Base-by-base conservation (phyloP, 2,329 filamentous ascomycete genomes). In the Bipolaris oryzae region DNA sequence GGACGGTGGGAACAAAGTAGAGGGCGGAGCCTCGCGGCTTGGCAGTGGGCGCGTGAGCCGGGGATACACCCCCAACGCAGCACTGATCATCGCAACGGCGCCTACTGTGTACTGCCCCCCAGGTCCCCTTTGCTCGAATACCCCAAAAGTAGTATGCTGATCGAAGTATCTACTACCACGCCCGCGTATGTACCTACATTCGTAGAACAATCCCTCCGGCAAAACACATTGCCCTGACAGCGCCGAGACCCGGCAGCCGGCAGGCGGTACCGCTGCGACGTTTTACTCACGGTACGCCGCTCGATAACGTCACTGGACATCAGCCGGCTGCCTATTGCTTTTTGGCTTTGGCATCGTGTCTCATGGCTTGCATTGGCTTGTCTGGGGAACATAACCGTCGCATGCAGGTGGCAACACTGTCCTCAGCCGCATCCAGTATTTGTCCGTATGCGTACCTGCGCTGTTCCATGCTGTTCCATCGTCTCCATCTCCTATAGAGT, bases 61-160 rank as follows among this genome's bases (percentile, higher is more conserved):
- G 43, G 3, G 25, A 23, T 31, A 23, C 34, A 44, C 20, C 53
- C 35, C 37, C n/a, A 50, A 56, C 20, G 5, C 10, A 35, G 48
- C 34, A 56, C 33, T 28, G 53, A 55, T 56, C 53, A 34, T 35
- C 53, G 31, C 42, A 46, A 46, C 33, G 20, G 39, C 39, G 48
- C 20, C 10, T 16, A 6, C 23, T 16, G 1, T n/a, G n/a, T n/a
- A n/a, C n/a, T n/a, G n/a, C 5, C 34, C 34, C n/a, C 28, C 28
- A 31, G 9, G 28, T 10, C 28, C 28, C 28, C 11, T 21, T 31
- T 11, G 28, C 28, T 31, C 28, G 28, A 31, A 13, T 11, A 31
- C 3, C 10, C 28, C 10, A 31, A 11, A 31, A 9, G 25, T 9
- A 25, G 10, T 13, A 31, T 31, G 10, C 11, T 13, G 28, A 31